These are phyloP conservation scores for Dothidotthia symphoricarpi DNA, from an alignment of 2,329 filamentous ascomycete genomes.

Conservation along the genomic window DNA sequence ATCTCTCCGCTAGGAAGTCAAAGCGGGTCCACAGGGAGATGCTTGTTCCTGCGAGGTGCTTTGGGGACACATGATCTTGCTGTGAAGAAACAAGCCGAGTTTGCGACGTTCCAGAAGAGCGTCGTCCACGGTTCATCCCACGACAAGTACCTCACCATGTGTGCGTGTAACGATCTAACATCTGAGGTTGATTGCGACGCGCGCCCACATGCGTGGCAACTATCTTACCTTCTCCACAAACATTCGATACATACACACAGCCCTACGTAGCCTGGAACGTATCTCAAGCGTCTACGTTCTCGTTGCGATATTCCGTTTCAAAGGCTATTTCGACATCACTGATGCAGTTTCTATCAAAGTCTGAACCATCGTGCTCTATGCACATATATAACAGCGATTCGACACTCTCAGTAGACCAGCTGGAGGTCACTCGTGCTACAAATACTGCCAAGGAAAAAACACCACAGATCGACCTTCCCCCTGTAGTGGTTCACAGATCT, in stretches of 20 bases:
- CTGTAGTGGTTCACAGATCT: too few species aligned
- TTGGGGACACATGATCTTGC: conserved; percentile 12
- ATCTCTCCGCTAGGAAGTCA: not conserved
- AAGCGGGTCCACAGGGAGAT: too few species aligned
- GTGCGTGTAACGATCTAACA: conserved; percentile 9
- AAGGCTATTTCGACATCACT: not conserved
- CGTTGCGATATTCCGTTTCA: too few species aligned
- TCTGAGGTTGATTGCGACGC: conserved; percentile 19
- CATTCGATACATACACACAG: conserved; percentile 17
- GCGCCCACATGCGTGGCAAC: conserved; percentile 29
- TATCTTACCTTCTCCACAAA: conserved; percentile 7
- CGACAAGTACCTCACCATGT: conserved; percentile 12
- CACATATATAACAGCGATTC: too few species aligned
- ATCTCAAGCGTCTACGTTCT: conserved; percentile 6
- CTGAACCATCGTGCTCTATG: not conserved
- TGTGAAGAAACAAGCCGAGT: conserved; percentile 2
- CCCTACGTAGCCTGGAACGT: conserved; percentile 9
- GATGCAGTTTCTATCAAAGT: not conserved
- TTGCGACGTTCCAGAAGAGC: too few species aligned
- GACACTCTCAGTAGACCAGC: too few species aligned
- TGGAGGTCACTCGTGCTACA: too few species aligned
- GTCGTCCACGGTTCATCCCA: conserved; percentile 1
- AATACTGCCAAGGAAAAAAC: too few species aligned
- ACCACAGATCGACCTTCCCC: too few species aligned
- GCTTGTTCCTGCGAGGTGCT: conserved; percentile 1